These are phyloP conservation scores for Cytospora piceicola DNA, from an alignment of 2,329 filamentous ascomycete species.

Conservation along the genomic window DNA sequence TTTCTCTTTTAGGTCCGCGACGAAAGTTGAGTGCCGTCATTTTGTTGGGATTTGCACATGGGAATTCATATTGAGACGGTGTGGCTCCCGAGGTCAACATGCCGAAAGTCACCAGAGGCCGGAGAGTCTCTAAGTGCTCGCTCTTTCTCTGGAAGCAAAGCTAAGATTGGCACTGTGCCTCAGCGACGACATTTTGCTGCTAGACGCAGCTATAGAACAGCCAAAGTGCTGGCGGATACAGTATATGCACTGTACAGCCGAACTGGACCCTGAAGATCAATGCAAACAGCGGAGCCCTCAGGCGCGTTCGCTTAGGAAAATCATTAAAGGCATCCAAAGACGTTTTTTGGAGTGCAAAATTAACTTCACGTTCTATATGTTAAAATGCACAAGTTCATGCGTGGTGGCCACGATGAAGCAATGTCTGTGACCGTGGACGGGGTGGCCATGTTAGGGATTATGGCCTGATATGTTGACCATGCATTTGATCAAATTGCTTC, in stretches of 20 bases:
- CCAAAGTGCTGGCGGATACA: not conserved
- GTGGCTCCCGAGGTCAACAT: conserved; percentile 29
- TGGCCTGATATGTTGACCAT: not conserved
- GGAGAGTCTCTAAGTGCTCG: not conserved
- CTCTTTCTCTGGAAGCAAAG: not conserved
- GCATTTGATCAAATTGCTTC: not conserved
- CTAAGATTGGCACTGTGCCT: conserved; percentile 25
- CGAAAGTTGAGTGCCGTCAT: not conserved
- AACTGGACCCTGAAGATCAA: conserved; percentile 22
- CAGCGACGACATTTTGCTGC: not conserved
- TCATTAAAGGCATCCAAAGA: not conserved
- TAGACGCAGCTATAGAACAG: not conserved
- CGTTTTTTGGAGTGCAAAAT: not conserved
- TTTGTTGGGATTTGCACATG: conserved; percentile 30
- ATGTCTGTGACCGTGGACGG: not conserved
- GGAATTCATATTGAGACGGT: conserved; percentile 4
- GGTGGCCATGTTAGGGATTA: not conserved
- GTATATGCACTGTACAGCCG: not conserved
- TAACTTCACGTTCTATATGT: not conserved
- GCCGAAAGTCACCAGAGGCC: not conserved
- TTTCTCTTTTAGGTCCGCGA: not conserved
- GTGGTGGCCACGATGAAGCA: not conserved
- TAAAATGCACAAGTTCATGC: not conserved
- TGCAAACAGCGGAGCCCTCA: conserved; percentile 3
- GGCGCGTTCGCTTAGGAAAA: not conserved